Base-by-base conservation (phyloP, 2,329 filamentous ascomycete genomes). In the Alternaria burnsii region DNA sequence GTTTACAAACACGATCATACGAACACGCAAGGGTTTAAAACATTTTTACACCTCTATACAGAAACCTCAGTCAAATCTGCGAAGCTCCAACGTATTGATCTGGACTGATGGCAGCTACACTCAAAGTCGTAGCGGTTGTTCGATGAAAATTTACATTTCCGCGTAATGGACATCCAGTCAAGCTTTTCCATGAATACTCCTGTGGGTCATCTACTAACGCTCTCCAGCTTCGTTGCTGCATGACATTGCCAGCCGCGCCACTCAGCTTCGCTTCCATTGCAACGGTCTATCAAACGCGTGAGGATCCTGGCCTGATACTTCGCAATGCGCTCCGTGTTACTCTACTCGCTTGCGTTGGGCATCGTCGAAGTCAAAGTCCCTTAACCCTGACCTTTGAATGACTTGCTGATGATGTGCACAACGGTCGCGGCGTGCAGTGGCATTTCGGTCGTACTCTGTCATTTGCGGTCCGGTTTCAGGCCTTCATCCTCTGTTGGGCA, bases 301-400 rank as follows among this genome's bases (percentile, higher is more conserved):
- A 38, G 36, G 36, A 46, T 47, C 46, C 12, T 40, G 18, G 28
- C 8, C 44, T 38, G 40, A 52, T 20, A 16, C 41, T 32, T 44
- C n/a, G 30, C 32, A 43, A 41, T 26, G 41, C 41, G 32, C 22
- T 34, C 18, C 28, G 41, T 44, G 51, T 20, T 41, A 22, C 20
- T 48, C 14, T 42, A 14, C 11, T 57, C 47, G 53, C 41, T 52
- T 57, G 46, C 34, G 47, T 60, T 60, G 58, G 58, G 58, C 53
- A 47, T 60, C 53, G 52, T n/a, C 34, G n/a, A 41, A 52, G 41
- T 50, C 32, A 50, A 36, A 36, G 22, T 36, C 14, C 36, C 6
- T 50, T n/a, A 14, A 20, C 30, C 10, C 36, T 43, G 51, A 26
- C 28, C 42, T n/a, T 30, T 24, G 51, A 24, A 24, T 36, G 30